A percentile compares a stretch with the other conserved stretches of the same genome.
phyloP scores from a whole-genome alignment of 805 yeast genomes.

The Lipomyces mesembrius region DNA sequence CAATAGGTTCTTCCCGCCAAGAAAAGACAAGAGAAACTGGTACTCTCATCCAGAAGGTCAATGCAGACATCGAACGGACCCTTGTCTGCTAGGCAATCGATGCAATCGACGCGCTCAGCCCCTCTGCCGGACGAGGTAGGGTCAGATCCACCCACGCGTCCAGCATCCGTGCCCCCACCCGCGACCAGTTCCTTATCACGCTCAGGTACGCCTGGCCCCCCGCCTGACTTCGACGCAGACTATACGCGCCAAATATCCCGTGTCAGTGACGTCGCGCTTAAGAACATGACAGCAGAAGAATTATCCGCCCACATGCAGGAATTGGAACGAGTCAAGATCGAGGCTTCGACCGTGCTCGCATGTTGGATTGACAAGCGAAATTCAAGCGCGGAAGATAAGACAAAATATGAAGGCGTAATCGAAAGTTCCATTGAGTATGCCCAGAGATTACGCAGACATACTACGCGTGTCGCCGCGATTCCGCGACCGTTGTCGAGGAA shows the following conservation, averaged over 20 bases:
- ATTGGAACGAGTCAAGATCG: slow-evolving; percentile 47
- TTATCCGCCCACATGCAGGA: slow-evolving; percentile 48
- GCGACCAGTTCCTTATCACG: slow-evolving; percentile 2
- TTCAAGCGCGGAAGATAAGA: slow-evolving; percentile 65
- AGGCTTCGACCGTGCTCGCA: slow-evolving; percentile 49
- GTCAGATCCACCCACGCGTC: background rate
- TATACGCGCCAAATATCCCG: slow-evolving; percentile 43
- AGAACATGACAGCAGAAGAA: slow-evolving; percentile 47
- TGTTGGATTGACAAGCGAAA: slow-evolving; percentile 59
- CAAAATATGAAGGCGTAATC: slow-evolving; percentile 81
- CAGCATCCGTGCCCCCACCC: background rate
- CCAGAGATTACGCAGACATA: slow-evolving; percentile 66
- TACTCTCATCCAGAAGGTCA: slow-evolving; percentile 29
- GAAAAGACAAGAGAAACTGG: slow-evolving; percentile 39
- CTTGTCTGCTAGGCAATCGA: background rate
- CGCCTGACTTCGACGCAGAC: slow-evolving; percentile 33
- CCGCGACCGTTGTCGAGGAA: slow-evolving; percentile 29
- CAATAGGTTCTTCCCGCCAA: slow-evolving; percentile 44
- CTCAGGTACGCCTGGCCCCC: slow-evolving; percentile 13
- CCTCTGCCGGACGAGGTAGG: background rate
- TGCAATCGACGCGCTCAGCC: background rate
- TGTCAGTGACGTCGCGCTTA: slow-evolving; percentile 47
- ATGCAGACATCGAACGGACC: slow-evolving; percentile 2
- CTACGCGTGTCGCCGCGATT: slow-evolving; percentile 36
- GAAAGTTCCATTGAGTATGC: slow-evolving; percentile 90